Base-by-base conservation (phyloP, 495 filamentous ascomycete genomes). In the Talaromyces liani region DNA sequence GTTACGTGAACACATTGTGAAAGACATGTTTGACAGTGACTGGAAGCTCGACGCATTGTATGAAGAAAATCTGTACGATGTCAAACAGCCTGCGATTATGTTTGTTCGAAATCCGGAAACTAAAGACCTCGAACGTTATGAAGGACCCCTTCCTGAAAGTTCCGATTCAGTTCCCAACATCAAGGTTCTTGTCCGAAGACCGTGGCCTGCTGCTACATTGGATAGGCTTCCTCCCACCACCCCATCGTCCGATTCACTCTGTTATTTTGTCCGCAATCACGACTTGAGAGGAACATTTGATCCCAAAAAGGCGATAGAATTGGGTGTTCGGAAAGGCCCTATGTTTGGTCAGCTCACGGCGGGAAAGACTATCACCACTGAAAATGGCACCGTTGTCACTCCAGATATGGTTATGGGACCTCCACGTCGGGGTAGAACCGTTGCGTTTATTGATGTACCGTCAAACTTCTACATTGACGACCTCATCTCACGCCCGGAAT, bases 401-500 rank as follows among this genome's bases (percentile, higher is more conserved):
- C 80, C 87, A 1, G 85, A 88, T 5, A 88, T 87, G 85, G 88
- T 91, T 8, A 65, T 91, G 31, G 88, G 79, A 16, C 75, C 81
- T 9, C 65, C 74, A 20, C 79, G 77, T 58, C 72, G 75, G 8
- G 86, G 86, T 24, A 78, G 80, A 47, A 92, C 91, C 20, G 73
- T 96, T 62, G 91, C 90, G 4, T 77, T 99, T 14, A 75, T 94
- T 61, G 93, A 98, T 64, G 56, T 99, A 5, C 91, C 91, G 0
- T 78, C 85, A 14, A 31, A 66, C 14, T 80, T 85, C 2, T 92
- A 95, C 64, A 74, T 98, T 36, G 82, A 85, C 3, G 68, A 77
- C 31, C 71, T 97, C 51, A 66, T 97, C 20, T 70, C 73, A 18
- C 85, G 91, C 18, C 72, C 83, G 12, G 94, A 98, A 70, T 96